Evolutionary conservation across 768 basidiomycete genomes (phyloP), one percentile per base, ranked within the genome.

Genomic region (Tylopilus sp.): DNA sequence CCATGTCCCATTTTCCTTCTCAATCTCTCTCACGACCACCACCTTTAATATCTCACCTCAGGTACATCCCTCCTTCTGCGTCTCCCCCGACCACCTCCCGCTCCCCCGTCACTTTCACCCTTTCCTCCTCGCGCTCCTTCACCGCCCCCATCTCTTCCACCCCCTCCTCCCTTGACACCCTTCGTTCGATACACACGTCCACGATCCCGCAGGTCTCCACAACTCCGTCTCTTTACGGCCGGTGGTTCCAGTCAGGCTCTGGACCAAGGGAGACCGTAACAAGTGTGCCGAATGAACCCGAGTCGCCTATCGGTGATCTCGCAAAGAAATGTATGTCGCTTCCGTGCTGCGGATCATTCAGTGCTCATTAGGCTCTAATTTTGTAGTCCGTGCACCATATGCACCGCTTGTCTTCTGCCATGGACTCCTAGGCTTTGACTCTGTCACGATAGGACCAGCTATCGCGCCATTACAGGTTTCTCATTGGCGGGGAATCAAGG

Each of bases 401-500:
- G 82, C 91, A 56, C 95, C 95, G 0, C 71, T 98, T 40, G 87
- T 98, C 1, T 98, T 98, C 69, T 98, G 95, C 59, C 95, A 98
- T 64, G 95, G 95, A 9, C 79, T 97, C 1, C 78, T 98, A 8
- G 91, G 92, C 1, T 95, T 94, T 57, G 91, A 95, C 65, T 85
- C 83, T 0, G 80, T 94, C 58, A 87, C 82, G 3, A 85, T 92
- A 21, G 87, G 88, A 1, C 83, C 79, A 2, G 72, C 85, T 40
- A 88, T 86, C 50, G 83, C 86, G 12, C 85, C 91, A 4, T 60
- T 98, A 17, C 84, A 94, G 62, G 91, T 99, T 38, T 79, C 87
- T 2, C 94, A 99, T 68, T 99, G 97, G 97, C 81, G 95, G 33
- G 97, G 97, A 7, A 95, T 99, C 57, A 86, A 88, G 62, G 91